Evolutionary conservation across 345 rosid genomes (phyloP), one percentile per base, ranked within the genome.

Genomic region (Acer campestre): DNA sequence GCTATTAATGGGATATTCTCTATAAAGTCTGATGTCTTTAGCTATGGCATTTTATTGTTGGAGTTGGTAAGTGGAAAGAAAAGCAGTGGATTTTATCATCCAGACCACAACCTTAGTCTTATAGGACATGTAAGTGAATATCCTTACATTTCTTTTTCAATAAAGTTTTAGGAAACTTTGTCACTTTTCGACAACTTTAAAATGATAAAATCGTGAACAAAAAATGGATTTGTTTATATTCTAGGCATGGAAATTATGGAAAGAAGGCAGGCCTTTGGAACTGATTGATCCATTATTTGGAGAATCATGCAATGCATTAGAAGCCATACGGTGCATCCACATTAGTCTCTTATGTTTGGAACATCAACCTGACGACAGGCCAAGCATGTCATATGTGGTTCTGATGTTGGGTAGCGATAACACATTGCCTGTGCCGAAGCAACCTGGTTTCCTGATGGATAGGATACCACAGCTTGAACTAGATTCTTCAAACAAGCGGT

Each of bases 371-470:
- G 56, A 78, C 12, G 76, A 78, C 70, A 78, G 71, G 46, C 80
- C 80, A 31, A 38, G 8, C 71, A 78, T 78, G 80, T 51, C 76
- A 18, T 25, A 65, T 48, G 80, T 71, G 38, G 56, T 71, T 61
- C 10, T 64, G 44, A 78, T 78, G 80, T 16, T 78, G 40, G 72
- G 75, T 1, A 61, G 81, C 12, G 69, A 82, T 44, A 78, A 6
- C 22, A 58, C 38, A 9, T 44, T 82, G 68, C 73, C 79, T 31
- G 29, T 70, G 40, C 79, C 76, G 1, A 82, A 78, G 38, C 46
- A 82, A 61, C 81, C 79, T 2, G 84, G 79, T 8, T 82, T 82
- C 49, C 44, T 75, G 27, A 18, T 17, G 4, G 77, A 80, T 17
- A 79, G 74, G 48, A 75, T 61, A 25, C 18, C 55, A 0, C 31